Evolutionary conservation across 176 grass and related monocot genomes (phyloP).

Genomic region (Luzula sylvatica): DNA sequence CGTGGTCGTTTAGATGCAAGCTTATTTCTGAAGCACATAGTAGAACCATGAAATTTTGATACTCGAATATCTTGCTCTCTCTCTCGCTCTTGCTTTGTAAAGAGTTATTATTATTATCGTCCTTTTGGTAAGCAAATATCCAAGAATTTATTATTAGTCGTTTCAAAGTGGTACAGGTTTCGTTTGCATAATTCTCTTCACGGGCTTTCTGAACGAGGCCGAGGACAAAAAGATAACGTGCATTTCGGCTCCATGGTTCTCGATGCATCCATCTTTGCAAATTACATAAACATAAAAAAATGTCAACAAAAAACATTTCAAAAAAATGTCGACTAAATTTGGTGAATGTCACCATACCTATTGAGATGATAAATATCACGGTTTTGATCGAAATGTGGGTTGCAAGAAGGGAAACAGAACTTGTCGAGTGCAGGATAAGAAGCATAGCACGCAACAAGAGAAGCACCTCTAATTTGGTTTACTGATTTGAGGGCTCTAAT

Average conservation of each 20-base stretch:
- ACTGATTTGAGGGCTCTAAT: slow-evolving; percentile 47
- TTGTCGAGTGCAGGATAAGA: slow-evolving; percentile 45
- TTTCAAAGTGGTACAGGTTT: slow-evolving; percentile 46
- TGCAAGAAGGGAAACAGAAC: slow-evolving; percentile 79
- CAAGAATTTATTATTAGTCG: slow-evolving; percentile 45
- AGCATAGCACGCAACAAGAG: slow-evolving; percentile 64
- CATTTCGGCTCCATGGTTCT: slow-evolving; percentile 79
- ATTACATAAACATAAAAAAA: neutral
- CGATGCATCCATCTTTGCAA: slow-evolving; percentile 61
- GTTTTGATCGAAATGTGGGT: slow-evolving; percentile 33
- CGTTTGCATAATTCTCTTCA: slow-evolving; percentile 70
- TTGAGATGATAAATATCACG: slow-evolving; percentile 40
- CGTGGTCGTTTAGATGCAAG: slow-evolving; percentile 54
- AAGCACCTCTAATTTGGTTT: slow-evolving; percentile 64
- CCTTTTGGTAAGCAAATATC: slow-evolving; percentile 46
- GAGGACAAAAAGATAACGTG: slow-evolving; percentile 68
- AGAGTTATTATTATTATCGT: slow-evolving; percentile 15
- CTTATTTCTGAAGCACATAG: slow-evolving; percentile 70
- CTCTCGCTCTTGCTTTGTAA: slow-evolving; percentile 29
- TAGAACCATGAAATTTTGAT: slow-evolving; percentile 43
- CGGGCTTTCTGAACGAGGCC: slow-evolving; percentile 64
- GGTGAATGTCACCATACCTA: slow-evolving; percentile 47
- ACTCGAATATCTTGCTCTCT: slow-evolving; percentile 31
- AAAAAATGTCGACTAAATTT: too few relatives aligned
- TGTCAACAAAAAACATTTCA: neutral